phyloP scores from a whole-genome alignment of 2,329 filamentous ascomycete genomes.

The Furcasterigmium sp. region DNA sequence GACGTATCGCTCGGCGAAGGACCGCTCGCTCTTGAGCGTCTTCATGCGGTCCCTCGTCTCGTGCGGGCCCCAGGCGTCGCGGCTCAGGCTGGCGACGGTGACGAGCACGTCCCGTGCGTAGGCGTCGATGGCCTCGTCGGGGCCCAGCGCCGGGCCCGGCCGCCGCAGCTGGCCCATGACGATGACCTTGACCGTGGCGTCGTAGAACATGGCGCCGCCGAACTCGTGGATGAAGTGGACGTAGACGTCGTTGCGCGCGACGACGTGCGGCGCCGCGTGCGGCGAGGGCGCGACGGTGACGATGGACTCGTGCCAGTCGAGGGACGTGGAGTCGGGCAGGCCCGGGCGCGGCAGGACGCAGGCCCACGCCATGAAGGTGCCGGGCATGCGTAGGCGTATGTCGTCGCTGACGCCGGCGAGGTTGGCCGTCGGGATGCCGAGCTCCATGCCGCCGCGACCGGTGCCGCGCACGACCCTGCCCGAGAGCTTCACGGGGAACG shows the following conservation, averaged over 20 bases:
- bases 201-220: slow-evolving; percentile 32
- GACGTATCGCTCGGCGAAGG: slow-evolving; percentile 38
- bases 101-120: slow-evolving; percentile 35
- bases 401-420: slow-evolving; percentile 43
- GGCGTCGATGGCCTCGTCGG: slow-evolving; percentile 19
- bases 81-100: slow-evolving; percentile 38
- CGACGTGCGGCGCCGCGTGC: slow-evolving; percentile 37
- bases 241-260: slow-evolving; percentile 42
- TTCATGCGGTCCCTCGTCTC: slow-evolving; percentile 31
- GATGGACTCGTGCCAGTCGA: slow-evolving; percentile 54
- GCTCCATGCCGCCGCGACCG: slow-evolving; percentile 28
- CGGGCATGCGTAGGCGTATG: slow-evolving; percentile 47
- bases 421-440: slow-evolving; percentile 49
- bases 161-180: slow-evolving; percentile 57
- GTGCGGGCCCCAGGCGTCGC: slow-evolving; percentile 38
- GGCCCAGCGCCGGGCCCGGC: neutral
- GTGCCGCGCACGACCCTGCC: slow-evolving; percentile 42
- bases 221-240: slow-evolving; percentile 52
- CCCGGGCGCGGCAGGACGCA: slow-evolving; percentile 31
- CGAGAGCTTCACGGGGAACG: slow-evolving; percentile 47
- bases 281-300: slow-evolving; percentile 50
- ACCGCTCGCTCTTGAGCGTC: slow-evolving; percentile 33
- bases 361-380: slow-evolving; percentile 63
- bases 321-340: slow-evolving; percentile 21
- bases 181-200: slow-evolving; percentile 42